A percentile compares a stretch with the other conserved stretches of the same genome.
phyloP scores from a whole-genome alignment of 1,284 basidiomycete genomes.

The Ustilago nuda region DNA sequence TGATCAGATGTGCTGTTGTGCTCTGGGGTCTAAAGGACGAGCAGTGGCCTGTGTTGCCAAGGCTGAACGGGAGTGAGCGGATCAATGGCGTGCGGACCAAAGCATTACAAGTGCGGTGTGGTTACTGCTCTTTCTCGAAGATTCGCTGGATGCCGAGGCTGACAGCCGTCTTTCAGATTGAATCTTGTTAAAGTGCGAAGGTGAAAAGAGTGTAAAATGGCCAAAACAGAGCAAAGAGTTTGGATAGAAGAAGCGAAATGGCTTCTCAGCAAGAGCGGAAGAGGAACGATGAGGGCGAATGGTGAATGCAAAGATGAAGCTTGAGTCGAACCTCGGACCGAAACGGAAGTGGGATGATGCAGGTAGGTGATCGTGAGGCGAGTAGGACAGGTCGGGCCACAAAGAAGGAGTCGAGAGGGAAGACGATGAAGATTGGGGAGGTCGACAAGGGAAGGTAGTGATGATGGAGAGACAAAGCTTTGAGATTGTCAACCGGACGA shows the following conservation, averaged over 20 bases:
- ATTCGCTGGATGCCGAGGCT: not conserved
- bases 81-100: slow-evolving; percentile 4
- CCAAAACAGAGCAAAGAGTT: too few relatives aligned
- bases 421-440: not conserved
- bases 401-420: not conserved
- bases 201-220: not conserved
- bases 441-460: not conserved
- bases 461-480: not conserved
- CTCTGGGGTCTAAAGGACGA: not conserved
- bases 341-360: not conserved
- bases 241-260: too few relatives aligned
- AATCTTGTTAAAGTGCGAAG: not conserved
- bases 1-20: not conserved
- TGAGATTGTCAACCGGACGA: slow-evolving; percentile 3
- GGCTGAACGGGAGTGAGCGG: not conserved
- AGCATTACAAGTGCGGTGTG: slow-evolving; percentile 16
- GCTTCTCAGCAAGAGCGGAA: too few relatives aligned
- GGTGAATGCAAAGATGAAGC: not conserved
- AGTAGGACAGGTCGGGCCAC: not conserved
- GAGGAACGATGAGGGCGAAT: not conserved
- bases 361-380: not conserved
- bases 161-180: not conserved
- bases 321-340: not conserved
- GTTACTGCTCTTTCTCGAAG: not conserved
- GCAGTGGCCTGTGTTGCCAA: not conserved